Percentiles rank a stretch among this genome's conserved stretches.
Evolutionary conservation across 2,329 filamentous ascomycete genomes (phyloP).

Genomic region (Cadophora sp.): DNA sequence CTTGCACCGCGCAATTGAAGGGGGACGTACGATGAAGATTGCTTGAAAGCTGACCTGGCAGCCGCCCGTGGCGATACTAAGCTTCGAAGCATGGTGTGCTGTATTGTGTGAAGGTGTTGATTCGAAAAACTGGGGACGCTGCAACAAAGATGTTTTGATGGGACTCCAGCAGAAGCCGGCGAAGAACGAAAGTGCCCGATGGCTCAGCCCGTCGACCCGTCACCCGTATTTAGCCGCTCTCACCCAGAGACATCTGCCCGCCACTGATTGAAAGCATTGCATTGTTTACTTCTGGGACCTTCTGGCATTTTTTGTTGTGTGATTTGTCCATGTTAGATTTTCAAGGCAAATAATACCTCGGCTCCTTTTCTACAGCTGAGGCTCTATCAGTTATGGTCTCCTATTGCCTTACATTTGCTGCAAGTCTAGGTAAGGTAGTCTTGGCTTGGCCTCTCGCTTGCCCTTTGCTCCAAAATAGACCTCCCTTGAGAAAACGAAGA

Average conservation of each 20-base stretch:
- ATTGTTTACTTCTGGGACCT: constrained; percentile 16
- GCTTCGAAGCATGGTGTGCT: constrained; percentile 61
- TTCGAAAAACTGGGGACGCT: constrained; percentile 25
- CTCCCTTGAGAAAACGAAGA: not conserved
- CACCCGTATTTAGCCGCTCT: constrained; percentile 15
- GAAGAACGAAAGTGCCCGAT: constrained; percentile 13
- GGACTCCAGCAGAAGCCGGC: constrained; percentile 9
- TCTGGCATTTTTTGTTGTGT: not conserved
- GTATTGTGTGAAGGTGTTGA: constrained; percentile 39
- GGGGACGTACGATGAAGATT: constrained; percentile 57
- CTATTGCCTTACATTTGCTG: no score
- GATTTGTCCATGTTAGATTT: not conserved
- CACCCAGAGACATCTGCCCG: no score
- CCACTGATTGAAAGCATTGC: not conserved
- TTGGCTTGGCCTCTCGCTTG: no score
- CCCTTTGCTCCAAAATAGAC: no score
- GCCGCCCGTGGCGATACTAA: constrained; percentile 66
- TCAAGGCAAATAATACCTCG: no score
- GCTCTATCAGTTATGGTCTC: not conserved
- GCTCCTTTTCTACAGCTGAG: not conserved
- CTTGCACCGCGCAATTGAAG: constrained; percentile 29
- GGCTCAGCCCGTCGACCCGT: not conserved
- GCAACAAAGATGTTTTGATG: constrained; percentile 23
- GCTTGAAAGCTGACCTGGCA: constrained; percentile 62
- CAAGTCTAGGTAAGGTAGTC: no score